Conservation (phyloP, 352 stramenopile genomes). For the Phytophthora capsici region DNA sequence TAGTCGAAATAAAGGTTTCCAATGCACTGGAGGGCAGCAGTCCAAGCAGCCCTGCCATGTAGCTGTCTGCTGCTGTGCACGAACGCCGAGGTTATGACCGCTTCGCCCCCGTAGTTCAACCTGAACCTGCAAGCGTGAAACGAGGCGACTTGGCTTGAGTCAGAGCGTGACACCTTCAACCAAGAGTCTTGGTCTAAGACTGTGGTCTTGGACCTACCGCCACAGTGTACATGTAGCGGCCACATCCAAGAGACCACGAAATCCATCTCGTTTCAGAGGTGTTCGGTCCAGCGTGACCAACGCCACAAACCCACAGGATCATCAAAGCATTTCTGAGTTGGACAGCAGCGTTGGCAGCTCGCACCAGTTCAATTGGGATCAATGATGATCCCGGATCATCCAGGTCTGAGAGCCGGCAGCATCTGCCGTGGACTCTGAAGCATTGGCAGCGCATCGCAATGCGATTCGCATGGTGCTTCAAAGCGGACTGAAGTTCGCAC, state of each 20-base stretch:
- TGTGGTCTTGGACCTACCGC: too few species aligned
- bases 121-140: conserved; percentile 17
- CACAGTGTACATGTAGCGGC: too few species aligned
- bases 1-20: not conserved
- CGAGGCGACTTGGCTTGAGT: conserved; percentile 1
- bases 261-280: conserved; percentile 19
- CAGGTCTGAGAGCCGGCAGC: too few species aligned
- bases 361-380: too few species aligned
- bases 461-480: conserved; percentile 1
- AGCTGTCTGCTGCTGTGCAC: conserved; percentile 24
- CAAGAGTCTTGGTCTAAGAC: not conserved
- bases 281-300: conserved; percentile 10
- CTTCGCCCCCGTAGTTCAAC: conserved; percentile 21
- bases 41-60: conserved; percentile 9
- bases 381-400: too few species aligned
- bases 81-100: conserved; percentile 2
- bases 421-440: not conserved
- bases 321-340: conserved; percentile 27
- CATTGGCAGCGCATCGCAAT: not conserved
- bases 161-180: conserved; percentile 5
- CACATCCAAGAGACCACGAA: not conserved
- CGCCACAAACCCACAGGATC: conserved; percentile 8
- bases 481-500: conserved; percentile 16
- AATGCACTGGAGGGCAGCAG: conserved; percentile 13
- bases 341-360: not conserved